Percentiles rank a stretch among this genome's conserved stretches.
Evolutionary conservation across 495 filamentous ascomycete species (phyloP).

Genomic region (Lophiostoma macrostomum): DNA sequence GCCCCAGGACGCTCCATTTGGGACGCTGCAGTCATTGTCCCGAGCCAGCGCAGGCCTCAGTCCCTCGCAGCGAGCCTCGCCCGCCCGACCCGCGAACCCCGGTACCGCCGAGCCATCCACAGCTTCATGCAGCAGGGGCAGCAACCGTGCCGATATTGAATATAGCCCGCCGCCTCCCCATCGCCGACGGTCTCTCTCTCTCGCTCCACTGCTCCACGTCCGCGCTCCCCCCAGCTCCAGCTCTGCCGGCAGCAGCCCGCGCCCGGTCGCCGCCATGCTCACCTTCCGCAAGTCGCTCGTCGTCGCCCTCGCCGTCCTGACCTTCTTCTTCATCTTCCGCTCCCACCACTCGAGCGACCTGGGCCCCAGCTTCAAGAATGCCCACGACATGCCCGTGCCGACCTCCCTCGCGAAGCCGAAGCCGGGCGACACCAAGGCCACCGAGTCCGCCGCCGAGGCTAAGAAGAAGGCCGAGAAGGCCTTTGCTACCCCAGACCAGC

Average conservation of each 20-base stretch:
- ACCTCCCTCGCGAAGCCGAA: slow-evolving; percentile 27
- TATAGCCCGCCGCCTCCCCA: background rate
- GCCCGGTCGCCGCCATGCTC: slow-evolving; percentile 43
- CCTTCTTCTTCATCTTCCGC: slow-evolving; percentile 67
- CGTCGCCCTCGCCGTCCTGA: slow-evolving; percentile 63
- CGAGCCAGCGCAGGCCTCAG: no score
- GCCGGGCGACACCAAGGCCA: slow-evolving; percentile 27
- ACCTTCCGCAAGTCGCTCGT: slow-evolving; percentile 72
- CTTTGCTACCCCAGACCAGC: slow-evolving; percentile 25
- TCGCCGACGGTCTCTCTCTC: slow-evolving; percentile 5
- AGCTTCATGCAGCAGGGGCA: background rate
- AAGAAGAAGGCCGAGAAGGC: slow-evolving; percentile 7
- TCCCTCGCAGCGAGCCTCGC: no score
- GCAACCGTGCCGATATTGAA: background rate
- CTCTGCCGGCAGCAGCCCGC: slow-evolving; percentile 11
- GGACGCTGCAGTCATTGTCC: no score
- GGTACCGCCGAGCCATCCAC: background rate
- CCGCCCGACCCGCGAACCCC: no score
- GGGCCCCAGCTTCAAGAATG: slow-evolving; percentile 23
- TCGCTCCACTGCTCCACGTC: slow-evolving; percentile 18
- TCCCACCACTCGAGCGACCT: slow-evolving; percentile 51
- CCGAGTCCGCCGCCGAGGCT: slow-evolving; percentile 2
- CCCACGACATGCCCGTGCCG: slow-evolving; percentile 38
- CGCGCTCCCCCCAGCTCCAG: slow-evolving; percentile 25
- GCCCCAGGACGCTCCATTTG: no score